Base-by-base conservation (phyloP, 2,329 filamentous ascomycete genomes). In the Diaporthe vexans region DNA sequence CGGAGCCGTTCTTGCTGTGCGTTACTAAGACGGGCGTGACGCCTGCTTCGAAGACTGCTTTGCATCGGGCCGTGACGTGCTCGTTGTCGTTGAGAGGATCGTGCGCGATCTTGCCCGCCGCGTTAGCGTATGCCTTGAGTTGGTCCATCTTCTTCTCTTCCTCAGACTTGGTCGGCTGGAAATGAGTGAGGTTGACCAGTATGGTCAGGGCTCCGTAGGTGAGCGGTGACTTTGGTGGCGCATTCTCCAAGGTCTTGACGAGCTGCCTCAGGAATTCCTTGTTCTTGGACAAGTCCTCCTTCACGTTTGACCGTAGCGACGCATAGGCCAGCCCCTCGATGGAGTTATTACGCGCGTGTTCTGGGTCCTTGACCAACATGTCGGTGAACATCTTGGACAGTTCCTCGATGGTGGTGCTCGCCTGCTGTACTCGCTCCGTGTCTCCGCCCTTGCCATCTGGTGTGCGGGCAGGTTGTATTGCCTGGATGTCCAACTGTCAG, bases 251-350 rank as follows among this genome's bases (percentile, higher is more conserved):
- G 1, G 89, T 88, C 73, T 90, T 86, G 70, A 97, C 88, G 7
- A 98, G 87, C 70, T 88, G 90, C 77, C 91, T 90, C 40, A 98
- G 84, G 63, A 98, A 91, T 10, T 86, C 83, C 5, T 86, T 81
- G 80, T 98, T 93, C 65, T 88, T 88, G 17, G 91, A 91, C 13
- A 98, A 87, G 65, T 92, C 90, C 81, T 98, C 94, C 82, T 97
- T 98, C 74, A 98, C 91, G 74, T 91, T 91, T 8, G 96, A 91
- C 79, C 95, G 94, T 51, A 98, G 88, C 13, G 96, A 97, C 6
- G 95, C 93, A 82, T 98, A 98, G 19, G 96, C 97, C 75, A 99
- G 86, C 8, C 96, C 97, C 84, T 99, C 97, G 72, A 98, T 91
- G 0, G 94, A 93, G 80, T 94, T 91, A 78, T 93, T 90, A 75